These are phyloP conservation scores for Platanthera guangdongensis DNA, from an alignment of 106 monocot genomes.

Conservation along the genomic window DNA sequence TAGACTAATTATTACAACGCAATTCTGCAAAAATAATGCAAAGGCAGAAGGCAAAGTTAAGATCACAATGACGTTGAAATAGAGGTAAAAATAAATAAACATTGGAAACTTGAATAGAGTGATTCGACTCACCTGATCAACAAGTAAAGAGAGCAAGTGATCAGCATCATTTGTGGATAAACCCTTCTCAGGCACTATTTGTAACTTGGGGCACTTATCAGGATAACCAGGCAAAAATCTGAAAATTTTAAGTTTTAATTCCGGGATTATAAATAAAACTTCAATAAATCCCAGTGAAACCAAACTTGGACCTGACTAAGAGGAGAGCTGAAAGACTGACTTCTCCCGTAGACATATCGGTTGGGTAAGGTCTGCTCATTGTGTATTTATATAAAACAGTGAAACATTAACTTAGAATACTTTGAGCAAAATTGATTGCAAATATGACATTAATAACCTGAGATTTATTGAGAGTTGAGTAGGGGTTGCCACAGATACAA, in stretches of 20 bases:
- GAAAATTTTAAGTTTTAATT: constrained; percentile 11
- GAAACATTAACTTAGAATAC: constrained; percentile 2
- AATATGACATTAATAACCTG: constrained; percentile 33
- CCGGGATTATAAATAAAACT: constrained; percentile 6
- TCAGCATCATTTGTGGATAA: constrained; percentile 60
- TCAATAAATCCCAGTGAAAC: not conserved
- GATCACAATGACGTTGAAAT: not conserved
- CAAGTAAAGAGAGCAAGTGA: constrained; percentile 54
- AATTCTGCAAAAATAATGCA: not conserved
- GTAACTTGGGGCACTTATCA: constrained; percentile 83
- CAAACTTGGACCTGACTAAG: constrained; percentile 41
- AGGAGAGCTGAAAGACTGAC: constrained; percentile 54
- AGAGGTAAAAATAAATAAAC: not conserved
- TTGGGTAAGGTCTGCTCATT: constrained; percentile 61
- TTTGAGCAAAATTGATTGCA: not conserved
- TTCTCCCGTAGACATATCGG: constrained; percentile 43
- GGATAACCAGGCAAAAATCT: constrained; percentile 88
- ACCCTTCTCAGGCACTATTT: constrained; percentile 52
- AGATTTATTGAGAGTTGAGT: constrained; percentile 49
- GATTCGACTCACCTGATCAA: constrained; percentile 64
- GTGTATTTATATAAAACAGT: constrained; percentile 3
- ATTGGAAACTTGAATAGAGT: not conserved
- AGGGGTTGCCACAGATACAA: constrained; percentile 42
- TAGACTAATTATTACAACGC: not conserved
- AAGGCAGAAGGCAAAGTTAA: not conserved